Base-by-base conservation (phyloP, 805 yeast genomes). In the Candida multigemmis region DNA sequence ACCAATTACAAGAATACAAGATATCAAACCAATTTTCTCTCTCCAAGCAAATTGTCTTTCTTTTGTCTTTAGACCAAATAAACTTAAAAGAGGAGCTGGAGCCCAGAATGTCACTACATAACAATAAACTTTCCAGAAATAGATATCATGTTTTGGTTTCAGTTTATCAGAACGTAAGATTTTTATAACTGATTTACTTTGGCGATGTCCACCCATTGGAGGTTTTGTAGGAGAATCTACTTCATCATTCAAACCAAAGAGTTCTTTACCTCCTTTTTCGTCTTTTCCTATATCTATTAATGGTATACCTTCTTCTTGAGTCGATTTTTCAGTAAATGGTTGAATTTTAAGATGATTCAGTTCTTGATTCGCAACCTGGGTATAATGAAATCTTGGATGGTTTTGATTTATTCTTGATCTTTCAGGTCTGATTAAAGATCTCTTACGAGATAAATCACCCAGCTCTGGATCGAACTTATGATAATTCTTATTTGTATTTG, bases 41-140 rank as follows among this genome's bases (percentile, higher is more conserved):
- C 98, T 71, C 98, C 98, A 91, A 0, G 97, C 97, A 63, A 75
- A 74, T 48, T 87, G 96, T 33, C 94, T 73, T 23, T 77, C 87
- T 39, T 74, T 73, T 12, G 80, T 74, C 18, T 70, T 68, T 68
- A 89, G 68, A 3, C 97, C 97, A 53, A 74, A 80, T 23, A 82
- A 50, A 23, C 58, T 59, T 42, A 86, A 55, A 18, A 85, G 36
- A 0, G 86, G 77, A 3, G 79, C 71, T 1, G 96, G 94, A 3
- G 94, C 93, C 91, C 96, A 89, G 50, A 85, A 85, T 0, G 98
- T 87, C 19, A 91, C 57, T 6, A 70, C 41, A 38, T 74, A 73
- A 49, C 96, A 86, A 55, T 85, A 91, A 0, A 75, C 56, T 38
- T 72, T 70, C 98, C 98, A 91, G 85, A 51, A 46, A 34, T 53